phyloP scores from a whole-genome alignment of 495 filamentous ascomycete species.

The Podospora conica region DNA sequence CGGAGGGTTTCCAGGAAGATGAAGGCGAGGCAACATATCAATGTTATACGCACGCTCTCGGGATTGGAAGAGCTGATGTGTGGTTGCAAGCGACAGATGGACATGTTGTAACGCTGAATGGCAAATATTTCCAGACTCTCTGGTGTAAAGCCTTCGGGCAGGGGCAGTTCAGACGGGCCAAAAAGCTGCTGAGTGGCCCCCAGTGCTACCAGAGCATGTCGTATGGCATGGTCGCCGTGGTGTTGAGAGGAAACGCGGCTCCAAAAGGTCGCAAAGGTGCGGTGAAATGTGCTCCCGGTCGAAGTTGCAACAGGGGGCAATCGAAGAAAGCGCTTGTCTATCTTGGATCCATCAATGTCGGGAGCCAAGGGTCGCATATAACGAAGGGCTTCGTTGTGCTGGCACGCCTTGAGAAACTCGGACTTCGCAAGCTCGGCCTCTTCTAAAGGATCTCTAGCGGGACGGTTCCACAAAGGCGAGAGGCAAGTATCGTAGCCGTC shows the following conservation, averaged over 20 bases:
- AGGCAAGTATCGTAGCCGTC: slow-evolving; percentile 34
- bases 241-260: slow-evolving; percentile 25
- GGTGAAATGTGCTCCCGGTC: slow-evolving; percentile 9
- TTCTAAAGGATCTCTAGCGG: slow-evolving; percentile 4
- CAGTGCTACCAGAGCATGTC: slow-evolving; percentile 36
- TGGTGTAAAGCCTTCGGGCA: slow-evolving; percentile 15
- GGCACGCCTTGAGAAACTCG: slow-evolving; percentile 29
- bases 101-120: slow-evolving; percentile 38
- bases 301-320: slow-evolving; percentile 16
- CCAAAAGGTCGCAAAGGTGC: slow-evolving; percentile 32
- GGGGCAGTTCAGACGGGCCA: slow-evolving; percentile 9
- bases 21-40: slow-evolving; percentile 36
- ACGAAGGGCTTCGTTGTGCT: slow-evolving; percentile 27
- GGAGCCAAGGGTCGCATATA: slow-evolving; percentile 32
- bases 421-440: slow-evolving; percentile 23
- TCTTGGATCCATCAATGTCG: slow-evolving; percentile 32
- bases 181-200: slow-evolving; percentile 30
- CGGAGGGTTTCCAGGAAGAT: slow-evolving; percentile 36
- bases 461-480: slow-evolving; percentile 6
- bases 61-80: slow-evolving; percentile 23
- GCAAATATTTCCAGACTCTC: slow-evolving; percentile 32
- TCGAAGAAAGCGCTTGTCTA: slow-evolving; percentile 30
- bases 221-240: slow-evolving; percentile 30
- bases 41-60: slow-evolving; percentile 29
- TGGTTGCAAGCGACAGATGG: slow-evolving; percentile 29